Conservation (phyloP, 106 monocot species). For the Dendrobium huoshanense region DNA sequence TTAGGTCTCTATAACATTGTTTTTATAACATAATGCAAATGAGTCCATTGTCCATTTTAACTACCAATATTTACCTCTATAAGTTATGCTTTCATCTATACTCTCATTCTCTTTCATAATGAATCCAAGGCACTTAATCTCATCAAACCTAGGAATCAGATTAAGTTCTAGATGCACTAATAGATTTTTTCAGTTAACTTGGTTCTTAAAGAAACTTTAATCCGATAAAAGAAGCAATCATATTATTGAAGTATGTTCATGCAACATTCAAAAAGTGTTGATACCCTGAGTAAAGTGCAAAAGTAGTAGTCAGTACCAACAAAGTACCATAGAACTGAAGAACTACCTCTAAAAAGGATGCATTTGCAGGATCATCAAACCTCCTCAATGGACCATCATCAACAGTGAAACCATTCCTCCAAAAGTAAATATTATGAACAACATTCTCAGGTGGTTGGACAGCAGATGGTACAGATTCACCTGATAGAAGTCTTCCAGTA, state of each 20-base stretch:
- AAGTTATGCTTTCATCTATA: too few species aligned
- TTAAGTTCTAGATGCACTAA: too few species aligned
- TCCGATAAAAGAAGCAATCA: not conserved
- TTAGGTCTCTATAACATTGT: too few species aligned
- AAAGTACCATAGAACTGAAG: not conserved
- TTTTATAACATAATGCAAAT: too few species aligned
- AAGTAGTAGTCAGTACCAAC: not conserved
- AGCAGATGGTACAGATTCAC: slow-evolving; percentile 54
- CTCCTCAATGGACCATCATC: slow-evolving; percentile 79
- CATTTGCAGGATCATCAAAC: slow-evolving; percentile 88
- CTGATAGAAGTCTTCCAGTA: slow-evolving; percentile 71
- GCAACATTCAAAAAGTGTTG: not conserved
- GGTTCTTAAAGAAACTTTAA: not conserved
- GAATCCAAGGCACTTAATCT: too few species aligned
- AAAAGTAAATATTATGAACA: slow-evolving; percentile 63
- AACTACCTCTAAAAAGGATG: slow-evolving; percentile 62
- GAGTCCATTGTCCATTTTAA: too few species aligned
- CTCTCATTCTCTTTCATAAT: too few species aligned
- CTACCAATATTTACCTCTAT: too few species aligned
- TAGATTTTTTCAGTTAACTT: not conserved
- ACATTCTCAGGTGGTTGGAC: slow-evolving; percentile 34
- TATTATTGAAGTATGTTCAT: not conserved
- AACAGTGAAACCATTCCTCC: slow-evolving; percentile 86
- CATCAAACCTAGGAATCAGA: too few species aligned
- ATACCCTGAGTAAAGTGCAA: not conserved